phyloP scores from a whole-genome alignment of 768 basidiomycete species.

The Mrakia blollopis region DNA sequence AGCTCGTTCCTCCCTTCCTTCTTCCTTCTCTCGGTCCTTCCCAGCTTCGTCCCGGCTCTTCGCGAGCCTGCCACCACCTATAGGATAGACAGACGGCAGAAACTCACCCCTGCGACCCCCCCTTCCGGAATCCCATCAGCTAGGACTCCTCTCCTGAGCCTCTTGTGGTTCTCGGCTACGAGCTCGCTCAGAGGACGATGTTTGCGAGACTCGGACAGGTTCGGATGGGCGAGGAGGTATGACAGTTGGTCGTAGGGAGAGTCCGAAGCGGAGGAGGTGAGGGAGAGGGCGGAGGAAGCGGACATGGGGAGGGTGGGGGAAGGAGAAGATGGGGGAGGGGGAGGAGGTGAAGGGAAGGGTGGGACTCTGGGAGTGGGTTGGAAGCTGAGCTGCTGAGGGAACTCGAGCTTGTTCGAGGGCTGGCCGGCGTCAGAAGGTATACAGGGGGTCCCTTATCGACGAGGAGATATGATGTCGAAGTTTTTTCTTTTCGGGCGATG shows the following conservation, averaged over 20 bases:
- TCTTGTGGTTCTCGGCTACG: slow-evolving; percentile 15
- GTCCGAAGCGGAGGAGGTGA: slow-evolving; percentile 14
- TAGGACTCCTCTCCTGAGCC: slow-evolving; percentile 9
- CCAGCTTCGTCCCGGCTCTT: not conserved
- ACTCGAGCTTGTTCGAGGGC: no score
- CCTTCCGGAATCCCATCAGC: slow-evolving; percentile 21
- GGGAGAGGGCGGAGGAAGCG: slow-evolving; percentile 22
- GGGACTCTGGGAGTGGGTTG: not conserved
- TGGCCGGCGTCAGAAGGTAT: no score
- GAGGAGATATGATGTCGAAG: no score
- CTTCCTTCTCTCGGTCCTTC: not conserved
- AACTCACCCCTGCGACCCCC: slow-evolving; percentile 10
- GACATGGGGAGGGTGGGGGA: slow-evolving; percentile 4
- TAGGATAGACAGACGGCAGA: not conserved
- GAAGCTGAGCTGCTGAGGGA: no score
- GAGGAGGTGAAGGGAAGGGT: not conserved
- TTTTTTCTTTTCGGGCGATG: no score
- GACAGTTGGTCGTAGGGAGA: slow-evolving; percentile 22
- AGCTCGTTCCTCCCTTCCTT: not conserved
- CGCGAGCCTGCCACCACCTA: not conserved
- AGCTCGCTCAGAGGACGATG: slow-evolving; percentile 4
- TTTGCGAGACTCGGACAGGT: slow-evolving; percentile 16
- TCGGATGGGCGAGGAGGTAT: slow-evolving; percentile 29
- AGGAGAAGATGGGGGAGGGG: not conserved
- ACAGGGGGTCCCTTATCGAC: no score